These are phyloP conservation scores for Jatropha curcas DNA, from an alignment of 345 rosid genomes.

Conservation along the genomic window DNA sequence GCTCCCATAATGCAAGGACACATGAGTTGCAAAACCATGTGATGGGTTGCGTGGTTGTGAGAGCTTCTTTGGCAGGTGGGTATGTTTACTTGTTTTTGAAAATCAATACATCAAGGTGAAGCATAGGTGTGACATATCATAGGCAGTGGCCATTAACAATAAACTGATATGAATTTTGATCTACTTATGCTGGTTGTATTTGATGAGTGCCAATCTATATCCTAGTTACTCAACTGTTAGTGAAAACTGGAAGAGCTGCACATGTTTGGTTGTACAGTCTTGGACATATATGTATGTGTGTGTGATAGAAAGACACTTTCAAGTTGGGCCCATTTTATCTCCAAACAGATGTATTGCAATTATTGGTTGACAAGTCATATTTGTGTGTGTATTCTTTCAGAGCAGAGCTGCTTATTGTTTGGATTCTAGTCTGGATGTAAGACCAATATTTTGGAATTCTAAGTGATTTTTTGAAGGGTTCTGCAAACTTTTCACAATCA, in stretches of 20 bases:
- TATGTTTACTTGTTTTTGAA: background rate
- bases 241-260: background rate
- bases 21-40: background rate
- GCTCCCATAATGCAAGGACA: background rate
- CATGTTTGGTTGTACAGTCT: background rate
- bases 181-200: too few relatives aligned
- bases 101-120: background rate
- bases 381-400: background rate
- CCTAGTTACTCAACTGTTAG: background rate
- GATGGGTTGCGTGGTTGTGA: background rate
- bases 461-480: too few relatives aligned
- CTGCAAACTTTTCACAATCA: too few relatives aligned
- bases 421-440: background rate
- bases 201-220: too few relatives aligned
- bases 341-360: background rate
- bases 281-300: background rate
- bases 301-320: background rate
- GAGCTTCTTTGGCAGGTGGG: background rate
- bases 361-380: background rate
- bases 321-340: background rate
- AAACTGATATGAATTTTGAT: too few relatives aligned
- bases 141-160: too few relatives aligned
- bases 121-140: background rate
- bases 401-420: background rate
- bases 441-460: background rate